These are phyloP conservation scores for Pseudocercospora macadamiae DNA, from an alignment of 2,329 filamentous ascomycete genomes.

Conservation along the genomic window DNA sequence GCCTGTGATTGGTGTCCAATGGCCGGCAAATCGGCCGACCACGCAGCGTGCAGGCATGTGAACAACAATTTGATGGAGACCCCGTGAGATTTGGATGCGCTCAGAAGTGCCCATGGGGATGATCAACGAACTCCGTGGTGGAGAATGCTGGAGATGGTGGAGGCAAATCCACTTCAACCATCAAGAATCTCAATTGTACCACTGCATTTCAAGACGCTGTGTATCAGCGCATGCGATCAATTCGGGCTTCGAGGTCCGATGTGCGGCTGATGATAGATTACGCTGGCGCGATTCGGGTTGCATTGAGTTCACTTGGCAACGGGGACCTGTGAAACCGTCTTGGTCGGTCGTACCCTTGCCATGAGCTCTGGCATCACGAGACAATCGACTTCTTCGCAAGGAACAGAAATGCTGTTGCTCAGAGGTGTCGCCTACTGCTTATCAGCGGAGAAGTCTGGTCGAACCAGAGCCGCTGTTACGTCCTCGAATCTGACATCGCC, in stretches of 20 bases:
- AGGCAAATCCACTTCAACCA: background rate
- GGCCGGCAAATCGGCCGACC: background rate
- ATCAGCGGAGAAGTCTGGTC: background rate
- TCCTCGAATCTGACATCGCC: background rate
- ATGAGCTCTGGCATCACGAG: background rate
- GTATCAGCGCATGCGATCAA: background rate
- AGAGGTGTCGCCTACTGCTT: background rate
- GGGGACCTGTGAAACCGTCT: background rate
- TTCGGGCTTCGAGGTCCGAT: background rate
- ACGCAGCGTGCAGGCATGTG: background rate
- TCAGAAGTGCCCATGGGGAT: background rate
- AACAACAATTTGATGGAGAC: background rate
- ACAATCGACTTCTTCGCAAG: background rate
- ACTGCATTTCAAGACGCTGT: background rate
- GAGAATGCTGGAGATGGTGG: background rate
- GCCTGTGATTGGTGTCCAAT: background rate
- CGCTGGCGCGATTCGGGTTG: background rate
- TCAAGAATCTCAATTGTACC: background rate
- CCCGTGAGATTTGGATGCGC: background rate
- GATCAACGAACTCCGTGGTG: background rate
- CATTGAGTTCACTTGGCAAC: background rate
- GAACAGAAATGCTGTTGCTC: background rate
- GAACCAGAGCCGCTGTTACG: background rate
- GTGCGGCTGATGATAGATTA: background rate
- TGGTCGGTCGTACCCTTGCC: slow-evolving; percentile 1